A percentile compares a stretch with the other conserved stretches of the same genome.
Evolutionary conservation across 176 grass and related monocot genomes (phyloP).

Genomic region (Oryza officinalis): DNA sequence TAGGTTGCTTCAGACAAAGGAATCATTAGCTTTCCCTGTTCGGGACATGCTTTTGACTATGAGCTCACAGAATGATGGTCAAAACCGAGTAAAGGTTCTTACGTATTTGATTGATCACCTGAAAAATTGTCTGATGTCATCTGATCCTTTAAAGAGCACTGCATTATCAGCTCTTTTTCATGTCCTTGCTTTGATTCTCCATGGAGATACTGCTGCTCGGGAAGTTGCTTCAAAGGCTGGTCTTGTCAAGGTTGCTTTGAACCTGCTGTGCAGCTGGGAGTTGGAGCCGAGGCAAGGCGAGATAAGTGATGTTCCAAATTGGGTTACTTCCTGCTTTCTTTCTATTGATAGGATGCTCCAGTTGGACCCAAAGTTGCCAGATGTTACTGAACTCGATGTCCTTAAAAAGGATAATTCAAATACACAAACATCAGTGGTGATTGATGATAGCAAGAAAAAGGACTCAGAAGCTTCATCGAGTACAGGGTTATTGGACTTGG

Average conservation of each 20-base stretch:
- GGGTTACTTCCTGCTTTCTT: constrained; percentile 94
- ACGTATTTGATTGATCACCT: constrained; percentile 87
- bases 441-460: constrained; percentile 69
- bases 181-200: constrained; percentile 92
- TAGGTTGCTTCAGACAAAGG: constrained; percentile 72
- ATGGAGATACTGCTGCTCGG: constrained; percentile 80
- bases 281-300: constrained; percentile 45
- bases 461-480: constrained; percentile 47
- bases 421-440: constrained; percentile 57
- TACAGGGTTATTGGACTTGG: constrained; percentile 59
- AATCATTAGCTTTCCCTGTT: constrained; percentile 85
- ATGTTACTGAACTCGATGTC: constrained; percentile 68
- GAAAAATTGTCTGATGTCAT: constrained; percentile 52
- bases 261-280: constrained; percentile 76
- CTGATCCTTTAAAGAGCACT: constrained; percentile 51
- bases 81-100: constrained; percentile 80
- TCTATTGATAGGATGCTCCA: constrained; percentile 94
- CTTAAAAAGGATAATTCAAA: constrained; percentile 70
- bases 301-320: constrained; percentile 68
- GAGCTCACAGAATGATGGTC: constrained; percentile 92
- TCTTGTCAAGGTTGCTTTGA: constrained; percentile 80
- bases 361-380: constrained; percentile 84
- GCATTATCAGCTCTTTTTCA: constrained; percentile 79
- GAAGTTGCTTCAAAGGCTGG: constrained; percentile 73
- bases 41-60: constrained; percentile 90